Conservation (phyloP, 306 rosid species). For the Quercus berberidifolia region DNA sequence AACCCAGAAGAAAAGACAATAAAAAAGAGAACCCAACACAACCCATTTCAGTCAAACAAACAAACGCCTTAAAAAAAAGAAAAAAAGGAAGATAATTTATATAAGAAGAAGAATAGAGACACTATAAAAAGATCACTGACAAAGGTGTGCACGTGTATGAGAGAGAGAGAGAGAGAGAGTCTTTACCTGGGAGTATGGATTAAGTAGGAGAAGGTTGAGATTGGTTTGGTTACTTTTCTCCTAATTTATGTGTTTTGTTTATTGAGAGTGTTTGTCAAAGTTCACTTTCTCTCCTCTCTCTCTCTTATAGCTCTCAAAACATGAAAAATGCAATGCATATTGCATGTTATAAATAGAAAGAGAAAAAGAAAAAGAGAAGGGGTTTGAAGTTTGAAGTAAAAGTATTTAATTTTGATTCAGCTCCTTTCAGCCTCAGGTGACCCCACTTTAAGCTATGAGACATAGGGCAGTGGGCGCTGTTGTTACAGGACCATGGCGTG, state of each 20-base stretch:
- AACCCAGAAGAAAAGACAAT: not conserved
- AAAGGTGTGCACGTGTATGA: not conserved
- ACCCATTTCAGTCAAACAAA: not conserved
- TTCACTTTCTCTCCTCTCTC: no score
- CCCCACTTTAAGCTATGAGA: no score
- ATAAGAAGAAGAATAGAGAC: not conserved
- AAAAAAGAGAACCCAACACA: not conserved
- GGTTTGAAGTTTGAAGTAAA: no score
- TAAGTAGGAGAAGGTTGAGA: not conserved
- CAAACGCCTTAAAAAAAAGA: not conserved
- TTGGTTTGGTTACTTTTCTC: not conserved
- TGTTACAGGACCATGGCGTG: no score
- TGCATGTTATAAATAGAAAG: no score
- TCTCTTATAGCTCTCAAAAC: no score
- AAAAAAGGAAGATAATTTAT: not conserved
- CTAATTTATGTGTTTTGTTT: not conserved
- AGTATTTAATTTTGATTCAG: no score
- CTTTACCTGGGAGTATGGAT: not conserved
- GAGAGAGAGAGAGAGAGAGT: not conserved
- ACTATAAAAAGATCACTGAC: not conserved
- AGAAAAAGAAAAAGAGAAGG: no score
- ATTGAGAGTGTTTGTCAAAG: no score
- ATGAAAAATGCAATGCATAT: no score
- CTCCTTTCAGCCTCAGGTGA: no score
- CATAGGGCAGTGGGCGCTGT: no score